Conservation (phyloP, 805 yeast species). For the Hanseniaspora nectarophila region DNA sequence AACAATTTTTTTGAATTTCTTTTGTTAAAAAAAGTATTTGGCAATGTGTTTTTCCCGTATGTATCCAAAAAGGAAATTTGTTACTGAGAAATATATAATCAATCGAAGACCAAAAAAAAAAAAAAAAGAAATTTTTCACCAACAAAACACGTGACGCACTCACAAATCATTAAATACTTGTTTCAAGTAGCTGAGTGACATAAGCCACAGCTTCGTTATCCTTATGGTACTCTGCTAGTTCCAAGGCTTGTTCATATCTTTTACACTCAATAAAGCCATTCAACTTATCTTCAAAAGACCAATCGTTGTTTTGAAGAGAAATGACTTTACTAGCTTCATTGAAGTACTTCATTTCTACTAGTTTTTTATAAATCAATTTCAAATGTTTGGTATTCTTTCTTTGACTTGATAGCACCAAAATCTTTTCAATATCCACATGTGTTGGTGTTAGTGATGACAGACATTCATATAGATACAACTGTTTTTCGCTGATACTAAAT, state of each 20-base stretch:
- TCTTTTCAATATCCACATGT: conserved; percentile 38
- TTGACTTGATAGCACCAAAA: conserved; percentile 40
- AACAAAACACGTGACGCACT: no score
- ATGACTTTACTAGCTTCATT: conserved; percentile 53
- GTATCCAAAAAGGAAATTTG: background rate
- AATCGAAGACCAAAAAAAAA: no score
- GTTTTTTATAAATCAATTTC: conserved; percentile 46
- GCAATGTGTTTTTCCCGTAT: background rate
- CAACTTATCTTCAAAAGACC: conserved; percentile 37
- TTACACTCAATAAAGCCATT: conserved; percentile 42
- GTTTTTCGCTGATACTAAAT: conserved; percentile 46
- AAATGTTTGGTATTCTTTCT: conserved; percentile 63
- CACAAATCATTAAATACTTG: background rate
- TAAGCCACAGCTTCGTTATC: conserved; percentile 17
- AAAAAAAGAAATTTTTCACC: no score
- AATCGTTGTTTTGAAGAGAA: conserved; percentile 34
- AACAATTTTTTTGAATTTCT: background rate
- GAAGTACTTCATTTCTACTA: conserved; percentile 42
- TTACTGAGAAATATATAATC: no score
- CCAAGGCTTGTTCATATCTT: conserved; percentile 38
- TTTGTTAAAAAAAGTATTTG: no score
- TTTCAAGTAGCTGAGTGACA: background rate
- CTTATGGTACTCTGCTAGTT: conserved; percentile 23
- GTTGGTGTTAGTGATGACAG: conserved; percentile 36
- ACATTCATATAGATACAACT: conserved; percentile 44